A percentile compares a stretch with the other conserved stretches of the same genome.
These are phyloP conservation scores for Trichoderma virens DNA, from an alignment of 495 filamentous ascomycete species.

Conservation along the genomic window DNA sequence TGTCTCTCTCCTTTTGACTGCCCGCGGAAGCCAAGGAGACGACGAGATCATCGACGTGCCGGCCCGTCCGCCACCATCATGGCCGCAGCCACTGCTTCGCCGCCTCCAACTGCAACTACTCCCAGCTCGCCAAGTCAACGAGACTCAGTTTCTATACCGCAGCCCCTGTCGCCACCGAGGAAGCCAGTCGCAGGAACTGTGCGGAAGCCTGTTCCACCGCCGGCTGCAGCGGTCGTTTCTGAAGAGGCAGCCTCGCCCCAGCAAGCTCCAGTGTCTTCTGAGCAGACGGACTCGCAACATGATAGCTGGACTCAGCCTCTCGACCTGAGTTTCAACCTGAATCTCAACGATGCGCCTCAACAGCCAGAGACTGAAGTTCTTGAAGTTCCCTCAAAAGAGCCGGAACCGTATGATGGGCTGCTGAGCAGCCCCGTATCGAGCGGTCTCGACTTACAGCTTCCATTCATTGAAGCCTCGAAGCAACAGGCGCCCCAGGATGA, in stretches of 20 bases:
- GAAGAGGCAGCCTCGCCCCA: constrained; percentile 29
- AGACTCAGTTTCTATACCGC: background rate
- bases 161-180: background rate
- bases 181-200: background rate
- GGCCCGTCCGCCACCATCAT: constrained; percentile 19
- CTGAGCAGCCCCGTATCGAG: background rate
- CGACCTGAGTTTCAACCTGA: constrained; percentile 35
- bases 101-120: constrained; percentile 23
- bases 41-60: background rate
- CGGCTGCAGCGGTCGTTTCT: constrained; percentile 10
- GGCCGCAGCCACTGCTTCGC: constrained; percentile 36
- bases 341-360: constrained; percentile 27
- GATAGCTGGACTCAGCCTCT: constrained; percentile 35
- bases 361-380: background rate
- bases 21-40: background rate
- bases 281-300: constrained; percentile 33
- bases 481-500: background rate
- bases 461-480: background rate
- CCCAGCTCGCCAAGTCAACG: constrained; percentile 16
- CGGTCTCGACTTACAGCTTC: background rate
- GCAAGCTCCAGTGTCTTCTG: constrained; percentile 33
- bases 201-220: constrained; percentile 32
- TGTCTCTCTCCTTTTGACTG: background rate
- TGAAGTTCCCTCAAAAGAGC: background rate
- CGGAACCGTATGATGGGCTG: background rate